Conservation (phyloP, 441 rosid species). For the Arabidopsis lyrata region DNA sequence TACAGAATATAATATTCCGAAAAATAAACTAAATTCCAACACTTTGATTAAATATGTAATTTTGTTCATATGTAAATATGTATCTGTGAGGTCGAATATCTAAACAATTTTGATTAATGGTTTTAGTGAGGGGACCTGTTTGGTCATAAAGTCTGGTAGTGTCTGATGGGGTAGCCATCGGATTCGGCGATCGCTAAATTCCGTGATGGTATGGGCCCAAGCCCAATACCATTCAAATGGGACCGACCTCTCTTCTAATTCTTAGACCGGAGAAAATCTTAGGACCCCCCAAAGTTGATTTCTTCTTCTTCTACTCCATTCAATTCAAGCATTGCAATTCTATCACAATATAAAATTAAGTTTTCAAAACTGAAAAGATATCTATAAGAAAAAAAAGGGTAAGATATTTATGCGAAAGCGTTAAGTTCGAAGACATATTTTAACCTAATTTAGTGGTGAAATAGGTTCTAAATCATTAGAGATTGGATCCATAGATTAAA, state of each 20-base stretch:
- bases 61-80: constrained; percentile 18
- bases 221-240: constrained; percentile 20
- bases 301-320: no score
- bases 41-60: no score
- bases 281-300: no score
- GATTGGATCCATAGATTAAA: no score
- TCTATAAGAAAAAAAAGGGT: no score
- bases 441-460: no score
- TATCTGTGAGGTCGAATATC: constrained; percentile 28
- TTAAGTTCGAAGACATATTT: no score
- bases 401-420: no score
- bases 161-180: constrained; percentile 33
- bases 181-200: constrained; percentile 33
- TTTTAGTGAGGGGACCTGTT: constrained; percentile 39
- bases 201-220: constrained; percentile 18
- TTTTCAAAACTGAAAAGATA: no score
- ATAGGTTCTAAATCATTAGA: no score
- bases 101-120: not conserved
- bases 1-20: not conserved
- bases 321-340: no score
- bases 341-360: no score
- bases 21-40: not conserved
- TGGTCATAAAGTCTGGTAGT: constrained; percentile 29
- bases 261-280: not conserved
- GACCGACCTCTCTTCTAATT: constrained; percentile 10